Conservation (phyloP, 257 asterid genomes). For the Orobanche coerulescens region DNA sequence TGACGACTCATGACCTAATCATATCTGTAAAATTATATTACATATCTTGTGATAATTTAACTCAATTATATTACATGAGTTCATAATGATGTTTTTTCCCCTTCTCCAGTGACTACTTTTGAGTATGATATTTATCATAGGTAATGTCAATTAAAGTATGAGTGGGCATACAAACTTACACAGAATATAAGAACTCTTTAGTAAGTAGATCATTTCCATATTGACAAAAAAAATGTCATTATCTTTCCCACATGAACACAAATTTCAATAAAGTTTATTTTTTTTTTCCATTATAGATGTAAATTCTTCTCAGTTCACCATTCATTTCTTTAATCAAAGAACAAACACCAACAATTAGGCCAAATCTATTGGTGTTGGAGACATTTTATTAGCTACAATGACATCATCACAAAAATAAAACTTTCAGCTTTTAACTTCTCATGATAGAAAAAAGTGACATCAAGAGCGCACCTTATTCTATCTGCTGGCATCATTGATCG, state of each 20-base stretch:
- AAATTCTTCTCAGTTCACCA: not conserved
- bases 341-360: not conserved
- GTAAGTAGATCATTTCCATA: not conserved
- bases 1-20: no score
- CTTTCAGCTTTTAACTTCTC: not conserved
- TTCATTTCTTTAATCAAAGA: not conserved
- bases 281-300: not conserved
- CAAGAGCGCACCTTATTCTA: constrained; percentile 1
- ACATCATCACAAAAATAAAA: not conserved
- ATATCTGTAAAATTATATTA: not conserved
- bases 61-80: not conserved
- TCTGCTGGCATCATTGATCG: not conserved
- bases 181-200: not conserved
- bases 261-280: not conserved
- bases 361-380: not conserved
- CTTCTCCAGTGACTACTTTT: not conserved
- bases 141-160: not conserved
- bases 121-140: not conserved
- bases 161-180: not conserved
- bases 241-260: not conserved
- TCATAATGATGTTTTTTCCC: not conserved
- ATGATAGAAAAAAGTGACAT: not conserved
- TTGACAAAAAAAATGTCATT: not conserved
- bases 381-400: not conserved
- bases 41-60: no score